Evolutionary conservation across 2,329 filamentous ascomycete genomes (phyloP), one percentile per base, ranked within the genome.

Genomic region (Colletotrichum tabaci): DNA sequence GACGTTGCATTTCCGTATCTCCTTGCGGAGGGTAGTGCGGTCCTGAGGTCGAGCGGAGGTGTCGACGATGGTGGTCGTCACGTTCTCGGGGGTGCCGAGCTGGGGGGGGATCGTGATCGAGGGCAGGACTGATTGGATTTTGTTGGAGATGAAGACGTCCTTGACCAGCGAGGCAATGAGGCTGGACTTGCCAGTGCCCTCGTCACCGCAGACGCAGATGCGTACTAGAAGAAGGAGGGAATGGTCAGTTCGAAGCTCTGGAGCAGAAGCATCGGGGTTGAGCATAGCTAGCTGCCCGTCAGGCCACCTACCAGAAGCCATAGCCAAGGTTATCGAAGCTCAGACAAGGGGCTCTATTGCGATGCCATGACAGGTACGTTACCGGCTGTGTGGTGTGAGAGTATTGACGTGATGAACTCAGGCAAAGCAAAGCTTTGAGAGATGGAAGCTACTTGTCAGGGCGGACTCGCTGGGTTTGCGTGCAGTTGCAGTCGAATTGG

Each of bases 1-100:
- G 75, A 98, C 96, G 80, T 98, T 99, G 78, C 93, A 96, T 82
- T 98, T 98, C 74, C 96, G 92, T 73, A 99, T 95, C 84, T 98
- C 96, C 80, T 96, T 96, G 73, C 95, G 93, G 71, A 99, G 87
- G 21, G 92, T 95, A 71, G 93, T 94, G 75, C 96, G 92, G 80
- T 99, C 96, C 82, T 98, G 95, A 0, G 96, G 96, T 12, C 97
- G 90, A 47, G 96, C 95, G 44, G 96, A 98, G 42, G 96, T 99
- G 82, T 99, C 96, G 85, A 99, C 94, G 77, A 99, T 96, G 75
- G 94, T 98, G 15, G 96, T 99, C 60, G 95, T 97, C 80, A 98
- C 94, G 87, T 98, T 98, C 77, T 98, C 95, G 58, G 95, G 95
- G 7, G 95, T 98, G 71, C 94, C 95, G 76, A 98, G 93, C 77